Base-by-base conservation (phyloP, 1,284 basidiomycete genomes). In the Thelephora terrestris region DNA sequence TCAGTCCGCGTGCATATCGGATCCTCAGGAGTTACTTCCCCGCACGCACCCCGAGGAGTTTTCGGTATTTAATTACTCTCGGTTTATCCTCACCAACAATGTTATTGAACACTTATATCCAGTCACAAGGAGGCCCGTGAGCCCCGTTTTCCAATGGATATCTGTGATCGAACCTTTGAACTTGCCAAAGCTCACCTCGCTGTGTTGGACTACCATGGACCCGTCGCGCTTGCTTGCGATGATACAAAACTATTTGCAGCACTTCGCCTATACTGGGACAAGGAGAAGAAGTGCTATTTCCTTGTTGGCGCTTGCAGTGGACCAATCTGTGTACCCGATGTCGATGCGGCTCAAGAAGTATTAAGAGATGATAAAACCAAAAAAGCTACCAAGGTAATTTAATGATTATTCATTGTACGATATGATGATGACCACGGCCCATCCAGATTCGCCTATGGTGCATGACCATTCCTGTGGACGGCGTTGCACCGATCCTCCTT, bases 161-260 rank as follows among this genome's bases (percentile, higher is more conserved):
- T 66, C 12, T 23, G 45, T 10, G 39, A 52, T 1, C 10, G 45
- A 4, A 58, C 57, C 0, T 65, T 65, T 47, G 42, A 54, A 0
- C 45, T 55, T 1, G 61, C 57, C 0, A 9, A 27, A 1, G 38
- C 57, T 0, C 52, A 61, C 23, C 47, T 66, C 1, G 39, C 45
- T 2, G 5, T 24, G 2, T n/a, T 65, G 0, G 39, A 52, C 5
- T 68, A 63, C 43, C 23, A 39, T n/a, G 64, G 65, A 1, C 64
- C 60, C 2, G 45, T 63, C 32, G 54, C 45, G 3, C 50, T 67
- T 0, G 58, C 58, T 45, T 65, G 63, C 44, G 64, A 69, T 49
- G 64, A 69, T 37, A 67, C 63, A 2, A 65, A 67, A 47, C 56
- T 67, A 0, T 52, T 59, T 29, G 39, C 57, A 3, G 43, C 57